Conservation (phyloP, 345 rosid species). For the rapeseed (Brassica napus) region Da-Ae NC_063437.1:14890001-14890500, state of each 20-base stretch:
- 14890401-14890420: conserved; percentile 2
- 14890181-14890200: conserved; percentile 21
- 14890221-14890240: not conserved
- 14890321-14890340: not conserved
- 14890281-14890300: conserved; percentile 19
- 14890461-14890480: conserved; percentile 14
- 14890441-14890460: not conserved
- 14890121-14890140: not conserved
- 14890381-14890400: not conserved
- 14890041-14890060: not conserved
- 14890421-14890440: not conserved
- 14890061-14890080: conserved; percentile 8
- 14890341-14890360: not conserved
- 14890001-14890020: conserved; percentile 9
- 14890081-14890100: conserved; percentile 21
- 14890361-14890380: not conserved
- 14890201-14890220: not conserved
- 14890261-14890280: conserved; percentile 2
- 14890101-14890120: conserved; percentile 18
- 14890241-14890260: not conserved
- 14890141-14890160: not conserved
- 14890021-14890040: conserved; percentile 12
- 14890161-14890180: conserved; percentile 24
- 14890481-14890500: not conserved
- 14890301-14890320: not conserved